Conservation (phyloP, 179 eudicot genomes). For the Sideroxylon spinosum region DNA sequence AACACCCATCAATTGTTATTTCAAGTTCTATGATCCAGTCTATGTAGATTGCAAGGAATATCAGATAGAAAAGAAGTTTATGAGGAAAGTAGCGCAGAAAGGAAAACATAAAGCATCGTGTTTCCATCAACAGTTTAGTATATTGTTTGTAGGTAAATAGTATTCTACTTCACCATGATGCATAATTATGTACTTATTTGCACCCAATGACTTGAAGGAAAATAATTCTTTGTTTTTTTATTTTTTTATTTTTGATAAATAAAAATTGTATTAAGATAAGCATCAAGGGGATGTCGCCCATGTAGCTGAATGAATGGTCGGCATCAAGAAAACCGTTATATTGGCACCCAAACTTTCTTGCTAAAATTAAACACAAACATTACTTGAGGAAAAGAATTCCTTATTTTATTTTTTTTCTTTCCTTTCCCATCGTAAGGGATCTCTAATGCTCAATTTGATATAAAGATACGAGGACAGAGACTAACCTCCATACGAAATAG, state of each 20-base stretch:
- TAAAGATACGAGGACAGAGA: slow-evolving; percentile 16
- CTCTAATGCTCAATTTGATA: slow-evolving; percentile 7
- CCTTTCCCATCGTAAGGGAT: background rate
- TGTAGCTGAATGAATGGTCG: too few relatives aligned
- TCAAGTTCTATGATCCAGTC: background rate
- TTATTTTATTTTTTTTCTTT: background rate
- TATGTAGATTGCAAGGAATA: background rate
- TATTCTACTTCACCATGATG: background rate
- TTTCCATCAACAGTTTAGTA: background rate
- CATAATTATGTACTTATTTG: background rate
- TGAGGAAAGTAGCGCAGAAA: background rate
- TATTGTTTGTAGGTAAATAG: background rate
- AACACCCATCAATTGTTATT: background rate
- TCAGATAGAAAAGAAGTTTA: background rate
- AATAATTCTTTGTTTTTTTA: background rate
- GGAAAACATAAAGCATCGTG: background rate
- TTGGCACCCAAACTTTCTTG: background rate
- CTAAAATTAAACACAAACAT: background rate
- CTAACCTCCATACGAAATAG: slow-evolving; percentile 86
- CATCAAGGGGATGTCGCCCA: too few relatives aligned
- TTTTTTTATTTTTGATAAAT: too few relatives aligned
- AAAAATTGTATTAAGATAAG: too few relatives aligned
- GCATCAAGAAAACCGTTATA: background rate
- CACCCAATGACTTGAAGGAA: background rate
- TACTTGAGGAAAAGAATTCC: background rate